Base-by-base conservation (phyloP, 192 early-diverging fungal genomes). In the Mycoemilia scoparia region DNA sequence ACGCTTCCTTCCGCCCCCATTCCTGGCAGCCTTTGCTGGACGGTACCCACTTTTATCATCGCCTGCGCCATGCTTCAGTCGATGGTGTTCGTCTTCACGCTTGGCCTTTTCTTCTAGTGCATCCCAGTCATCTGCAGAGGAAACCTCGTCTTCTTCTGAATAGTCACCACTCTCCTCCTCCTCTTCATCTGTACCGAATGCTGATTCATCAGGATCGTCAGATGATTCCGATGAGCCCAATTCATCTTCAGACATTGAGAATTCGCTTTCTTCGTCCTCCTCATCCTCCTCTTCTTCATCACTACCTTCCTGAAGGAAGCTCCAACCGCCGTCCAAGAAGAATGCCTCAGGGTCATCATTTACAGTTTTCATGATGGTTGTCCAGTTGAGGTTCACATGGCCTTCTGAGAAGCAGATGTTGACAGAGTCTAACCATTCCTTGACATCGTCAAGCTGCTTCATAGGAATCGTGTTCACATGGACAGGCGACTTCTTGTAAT, bases 341-440 rank as follows among this genome's bases (percentile, higher is more conserved):
- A 98, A 98, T 21, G 70, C 78, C 3, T 69, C 78, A 0, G 95
- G 90, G 46, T 96, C 83, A 33, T 84, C 73, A 52, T 82, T 81
- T 21, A 98, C 73, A 0, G 89, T 96, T 59, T 93, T 98, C 95
- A 98, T 98, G 57, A 98, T 98, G 50, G 74, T 75, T 4, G 76
- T 42, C 95, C 95, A 98, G 55, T 79, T 82, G 39, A 96, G 66
- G 48, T 91, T 92, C 43, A 87, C 77, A 3, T 84, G 83, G 16
- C 91, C 91, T 50, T 98, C 91, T 8, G 75, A 82, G 54, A 84
- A 90, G 4, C 78, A 68, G 37, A 98, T 72, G 46, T 98, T 88
- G 43, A 90, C 76, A 15, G 82, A 77, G 49, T 86, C 77, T 18
- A 98, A 66, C 88, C 89, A 95, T 40, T 92, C 87, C 58, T 95